These are phyloP conservation scores for Stramenopiles sp. DNA, from an alignment of 352 stramenopile species.

Conservation along the genomic window DNA sequence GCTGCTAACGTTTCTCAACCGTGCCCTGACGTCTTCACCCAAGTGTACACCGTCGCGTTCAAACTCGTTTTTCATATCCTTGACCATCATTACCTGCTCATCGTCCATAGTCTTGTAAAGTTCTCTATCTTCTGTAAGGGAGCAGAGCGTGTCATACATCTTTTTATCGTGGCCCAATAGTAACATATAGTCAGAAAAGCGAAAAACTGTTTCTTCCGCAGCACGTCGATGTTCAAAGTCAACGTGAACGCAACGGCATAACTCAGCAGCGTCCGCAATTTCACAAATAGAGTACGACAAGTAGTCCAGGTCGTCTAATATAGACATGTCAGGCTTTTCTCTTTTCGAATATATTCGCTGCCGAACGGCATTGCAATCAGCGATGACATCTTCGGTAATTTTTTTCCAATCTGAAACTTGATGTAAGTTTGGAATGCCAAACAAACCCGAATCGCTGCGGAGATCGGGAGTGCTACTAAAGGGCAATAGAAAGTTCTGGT, in stretches of 20 bases:
- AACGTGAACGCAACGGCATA: constrained; percentile 75
- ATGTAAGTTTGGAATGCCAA: background rate
- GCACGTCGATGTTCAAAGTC: constrained; percentile 49
- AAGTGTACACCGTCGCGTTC: constrained; percentile 85
- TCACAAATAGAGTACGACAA: constrained; percentile 82
- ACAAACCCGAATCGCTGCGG: too few species aligned
- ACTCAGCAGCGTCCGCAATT: constrained; percentile 80
- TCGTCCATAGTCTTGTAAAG: constrained; percentile 26
- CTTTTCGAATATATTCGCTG: constrained; percentile 5
- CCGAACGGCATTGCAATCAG: background rate
- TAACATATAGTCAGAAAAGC: constrained; percentile 80
- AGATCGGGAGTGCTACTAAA: too few species aligned
- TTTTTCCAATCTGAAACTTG: background rate
- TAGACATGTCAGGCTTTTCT: background rate
- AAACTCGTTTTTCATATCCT: constrained; percentile 70
- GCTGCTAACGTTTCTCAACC: constrained; percentile 37
- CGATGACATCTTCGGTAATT: background rate
- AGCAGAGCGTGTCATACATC: constrained; percentile 58
- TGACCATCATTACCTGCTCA: constrained; percentile 66
- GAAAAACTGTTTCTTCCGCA: constrained; percentile 59
- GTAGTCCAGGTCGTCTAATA: constrained; percentile 44
- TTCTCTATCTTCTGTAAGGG: constrained; percentile 28
- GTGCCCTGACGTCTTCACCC: constrained; percentile 34
- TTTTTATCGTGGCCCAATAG: constrained; percentile 70
- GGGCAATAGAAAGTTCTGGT: too few species aligned